Evolutionary conservation across 768 basidiomycete genomes (phyloP).

Genomic region (Termitomyces sp.): DNA sequence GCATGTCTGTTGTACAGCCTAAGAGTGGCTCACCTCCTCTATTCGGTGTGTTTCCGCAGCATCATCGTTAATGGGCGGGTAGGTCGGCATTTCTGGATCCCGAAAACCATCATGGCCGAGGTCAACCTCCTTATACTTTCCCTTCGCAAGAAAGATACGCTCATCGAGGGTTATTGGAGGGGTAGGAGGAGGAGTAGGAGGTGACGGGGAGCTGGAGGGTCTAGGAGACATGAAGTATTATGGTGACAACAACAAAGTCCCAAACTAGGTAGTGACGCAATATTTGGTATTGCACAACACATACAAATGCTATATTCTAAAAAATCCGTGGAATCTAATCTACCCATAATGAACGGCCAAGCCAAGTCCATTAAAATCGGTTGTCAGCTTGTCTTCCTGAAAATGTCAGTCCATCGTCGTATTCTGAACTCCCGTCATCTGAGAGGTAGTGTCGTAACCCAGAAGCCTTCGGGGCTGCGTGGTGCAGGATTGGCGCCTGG

Average conservation of each 20-base stretch:
- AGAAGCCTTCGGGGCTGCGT: conserved; percentile 44
- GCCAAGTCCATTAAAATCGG: conserved; percentile 27
- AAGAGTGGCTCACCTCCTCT: conserved; percentile 51
- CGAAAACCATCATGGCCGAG: conserved; percentile 21
- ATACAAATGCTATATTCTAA: neutral
- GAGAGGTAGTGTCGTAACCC: conserved; percentile 51
- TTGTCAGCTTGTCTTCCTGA: conserved; percentile 30
- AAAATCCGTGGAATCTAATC: conserved; percentile 11
- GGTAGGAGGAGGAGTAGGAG: conserved; percentile 32
- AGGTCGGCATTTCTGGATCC: conserved; percentile 28
- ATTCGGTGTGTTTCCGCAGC: conserved; percentile 63
- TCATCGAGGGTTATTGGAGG: conserved; percentile 32
- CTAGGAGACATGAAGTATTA: conserved; percentile 14
- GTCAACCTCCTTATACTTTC: conserved; percentile 19
- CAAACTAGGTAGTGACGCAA: neutral
- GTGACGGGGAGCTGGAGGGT: conserved; percentile 21
- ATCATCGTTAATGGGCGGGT: conserved; percentile 67
- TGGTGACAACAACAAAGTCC: neutral
- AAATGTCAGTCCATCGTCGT: conserved; percentile 46
- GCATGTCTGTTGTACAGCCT: neutral
- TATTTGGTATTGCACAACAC: neutral
- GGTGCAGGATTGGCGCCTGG: conserved; percentile 46
- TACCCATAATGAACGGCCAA: neutral
- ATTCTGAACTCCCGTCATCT: conserved; percentile 43
- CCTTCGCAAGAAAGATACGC: conserved; percentile 26